phyloP scores from a whole-genome alignment of 169 alveolate species.

The Cryptosporidium tyzzeri region DNA sequence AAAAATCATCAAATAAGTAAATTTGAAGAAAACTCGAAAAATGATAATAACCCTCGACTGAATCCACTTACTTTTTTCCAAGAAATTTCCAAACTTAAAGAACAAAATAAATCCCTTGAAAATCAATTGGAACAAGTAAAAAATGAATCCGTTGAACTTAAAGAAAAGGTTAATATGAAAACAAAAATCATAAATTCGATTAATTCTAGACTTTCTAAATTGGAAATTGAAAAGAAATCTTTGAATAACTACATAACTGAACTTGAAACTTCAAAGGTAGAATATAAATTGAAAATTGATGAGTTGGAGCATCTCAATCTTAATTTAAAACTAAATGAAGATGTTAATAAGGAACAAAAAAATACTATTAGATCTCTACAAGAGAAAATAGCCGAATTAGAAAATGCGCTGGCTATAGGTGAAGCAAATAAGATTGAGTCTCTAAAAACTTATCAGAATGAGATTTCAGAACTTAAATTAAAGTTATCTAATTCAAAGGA shows the following conservation, averaged over 20 bases:
- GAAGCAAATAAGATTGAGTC: conserved; percentile 42
- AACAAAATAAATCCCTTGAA: conserved; percentile 15
- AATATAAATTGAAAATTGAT: conserved; percentile 9
- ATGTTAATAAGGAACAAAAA: conserved; percentile 1
- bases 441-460: conserved; percentile 31
- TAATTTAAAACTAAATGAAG: conserved; percentile 1
- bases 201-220: conserved; percentile 14
- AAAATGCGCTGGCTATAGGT: conserved; percentile 2
- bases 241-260: neutral
- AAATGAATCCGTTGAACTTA: conserved; percentile 17
- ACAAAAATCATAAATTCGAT: conserved; percentile 3
- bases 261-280: conserved; percentile 6
- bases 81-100: conserved; percentile 34
- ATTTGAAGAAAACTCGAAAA: conserved; percentile 1
- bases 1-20: neutral
- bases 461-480: conserved; percentile 29
- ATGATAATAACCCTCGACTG: neutral
- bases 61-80: conserved; percentile 53
- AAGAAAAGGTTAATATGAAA: conserved; percentile 8
- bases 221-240: conserved; percentile 19
- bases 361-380: conserved; percentile 12
- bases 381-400: conserved; percentile 38
- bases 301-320: conserved; percentile 8
- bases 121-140: conserved; percentile 21
- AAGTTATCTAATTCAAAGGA: conserved; percentile 25